Base-by-base conservation (phyloP, 2,329 filamentous ascomycete genomes). In the Aspergillus piperis region DNA sequence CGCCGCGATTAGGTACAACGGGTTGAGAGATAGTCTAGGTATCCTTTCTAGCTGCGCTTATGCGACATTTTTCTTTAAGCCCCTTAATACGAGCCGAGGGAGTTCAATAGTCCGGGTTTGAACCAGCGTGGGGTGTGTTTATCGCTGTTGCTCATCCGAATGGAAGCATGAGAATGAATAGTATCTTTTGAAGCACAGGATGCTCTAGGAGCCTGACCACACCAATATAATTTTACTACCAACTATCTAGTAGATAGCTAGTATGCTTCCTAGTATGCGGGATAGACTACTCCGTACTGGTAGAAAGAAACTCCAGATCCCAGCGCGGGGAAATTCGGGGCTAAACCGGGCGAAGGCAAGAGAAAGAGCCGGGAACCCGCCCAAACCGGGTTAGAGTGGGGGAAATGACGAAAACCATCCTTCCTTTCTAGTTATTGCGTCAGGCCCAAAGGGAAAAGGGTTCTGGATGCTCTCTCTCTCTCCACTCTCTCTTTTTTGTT, bases 251-350 rank as follows among this genome's bases (percentile, higher is more conserved):
- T 11, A 32, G 30, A 1, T 7, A 0, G 3, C 6, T 27, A 27
- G 4, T 15, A 36, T 15, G 0, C 5, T 15, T 3, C 11, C 0
- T 36, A 36, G 32, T 36, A 36, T 36, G 2, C 32, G 10, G 27
- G 27, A 30, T 30, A 30, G 32, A 36, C 32, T 36, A 36, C 32
- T 36, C 32, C 32, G 32, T 36, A 36, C 32, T 36, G 32, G 32
- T 2, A 36, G 32, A 36, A 36, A 36, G 32, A 36, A 13, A 36
- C 32, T 36, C 32, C 32, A 36, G 32, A 36, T 5, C 11, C 42
- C 30, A 23, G 32, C 32, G 56, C 65, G 68, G 66, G 60, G 65
- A 65, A 65, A 60, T 47, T 62, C 67, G 69, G 68, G 60, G 61
- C 32, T 23, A 55, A 58, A 49, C 48, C 61, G 61, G 54, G 52